Evolutionary conservation across 106 monocot genomes (phyloP), one percentile per base, ranked within the genome.

Genomic region (Dactylorhiza incarnata): DNA sequence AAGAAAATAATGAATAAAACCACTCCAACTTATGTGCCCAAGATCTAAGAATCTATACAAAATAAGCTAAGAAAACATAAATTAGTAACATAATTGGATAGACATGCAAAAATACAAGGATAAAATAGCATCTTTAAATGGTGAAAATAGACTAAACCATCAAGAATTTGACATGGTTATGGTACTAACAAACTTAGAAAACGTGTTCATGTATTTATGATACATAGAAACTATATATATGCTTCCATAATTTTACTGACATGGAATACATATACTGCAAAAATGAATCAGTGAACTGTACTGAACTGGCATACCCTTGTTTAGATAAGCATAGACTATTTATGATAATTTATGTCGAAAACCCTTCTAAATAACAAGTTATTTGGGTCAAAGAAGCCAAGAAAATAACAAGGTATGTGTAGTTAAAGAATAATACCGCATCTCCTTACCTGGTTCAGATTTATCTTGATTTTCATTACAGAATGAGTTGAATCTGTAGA

Each of bases 361-460:
- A n/a, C n/a, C n/a, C n/a, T n/a, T n/a, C n/a, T 59, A 59, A 4
- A 6, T 22, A 26, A 9, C 25, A 0, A 0, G 22, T 22, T 25
- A 61, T 63, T 26, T 63, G 22, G 22, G 22, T 63, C 25, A 25
- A 24, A 24, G 9, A n/a, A 63, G 63, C 25, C 25, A 25, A n/a
- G 14, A 63, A 63, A 15, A 26, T 63, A 63, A 63, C 25, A 63
- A 24, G 7, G 5, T n/a, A 63, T 24, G 17, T 25, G 14, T 63
- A 6, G 11, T 25, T 10, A 63, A 63, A n/a, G 24, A 25, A 63
- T 17, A 56, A 19, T 56, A 56, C 24, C 22, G 63, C 25, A 63
- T 63, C 63, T 63, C 45, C 88, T 82, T 74, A 94, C 90, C 88
- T 77, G 88, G 86, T 67, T 88, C 88, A 56, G 43, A 17, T 80